These are phyloP conservation scores for Canavalia ensiformis DNA, from an alignment of 306 rosid genomes.

Conservation along the genomic window DNA sequence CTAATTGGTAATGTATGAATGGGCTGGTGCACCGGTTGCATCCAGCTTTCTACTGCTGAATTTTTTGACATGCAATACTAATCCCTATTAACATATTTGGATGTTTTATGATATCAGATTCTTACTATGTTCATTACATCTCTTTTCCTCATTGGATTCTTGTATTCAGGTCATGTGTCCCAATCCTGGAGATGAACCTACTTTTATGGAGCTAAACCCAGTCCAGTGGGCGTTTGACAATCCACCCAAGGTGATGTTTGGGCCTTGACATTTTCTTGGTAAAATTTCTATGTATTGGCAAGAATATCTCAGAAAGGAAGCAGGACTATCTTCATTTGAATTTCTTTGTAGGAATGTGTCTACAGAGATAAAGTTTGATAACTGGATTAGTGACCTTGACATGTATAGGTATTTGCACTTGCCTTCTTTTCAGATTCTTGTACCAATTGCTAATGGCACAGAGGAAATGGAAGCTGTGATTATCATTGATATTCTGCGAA, in stretches of 20 bases:
- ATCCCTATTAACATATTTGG: background rate
- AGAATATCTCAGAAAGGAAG: constrained; percentile 12
- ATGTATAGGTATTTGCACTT: constrained; percentile 40
- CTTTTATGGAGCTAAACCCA: constrained; percentile 75
- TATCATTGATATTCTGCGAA: constrained; percentile 78
- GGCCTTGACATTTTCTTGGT: background rate
- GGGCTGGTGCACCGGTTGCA: background rate
- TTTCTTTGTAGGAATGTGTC: background rate
- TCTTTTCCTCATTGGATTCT: constrained; percentile 35
- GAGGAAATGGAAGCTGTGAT: constrained; percentile 98
- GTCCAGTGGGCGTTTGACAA: constrained; percentile 73
- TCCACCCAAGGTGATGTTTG: constrained; percentile 73
- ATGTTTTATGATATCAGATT: constrained; percentile 8
- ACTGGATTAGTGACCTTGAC: background rate
- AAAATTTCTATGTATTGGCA: constrained; percentile 14
- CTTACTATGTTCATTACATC: background rate
- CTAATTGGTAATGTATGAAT: constrained; percentile 12
- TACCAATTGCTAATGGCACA: constrained; percentile 84
- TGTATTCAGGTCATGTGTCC: constrained; percentile 73
- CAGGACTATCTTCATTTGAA: constrained; percentile 10
- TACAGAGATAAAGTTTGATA: background rate
- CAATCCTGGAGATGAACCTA: constrained; percentile 75
- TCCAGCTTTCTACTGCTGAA: constrained; percentile 10
- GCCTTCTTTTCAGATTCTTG: constrained; percentile 73
- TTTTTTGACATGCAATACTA: constrained; percentile 19